Percentiles rank a stretch among this genome's conserved stretches.
Evolutionary conservation across 805 yeast species (phyloP).

Genomic region (Kurtzmaniella cleridarum): DNA sequence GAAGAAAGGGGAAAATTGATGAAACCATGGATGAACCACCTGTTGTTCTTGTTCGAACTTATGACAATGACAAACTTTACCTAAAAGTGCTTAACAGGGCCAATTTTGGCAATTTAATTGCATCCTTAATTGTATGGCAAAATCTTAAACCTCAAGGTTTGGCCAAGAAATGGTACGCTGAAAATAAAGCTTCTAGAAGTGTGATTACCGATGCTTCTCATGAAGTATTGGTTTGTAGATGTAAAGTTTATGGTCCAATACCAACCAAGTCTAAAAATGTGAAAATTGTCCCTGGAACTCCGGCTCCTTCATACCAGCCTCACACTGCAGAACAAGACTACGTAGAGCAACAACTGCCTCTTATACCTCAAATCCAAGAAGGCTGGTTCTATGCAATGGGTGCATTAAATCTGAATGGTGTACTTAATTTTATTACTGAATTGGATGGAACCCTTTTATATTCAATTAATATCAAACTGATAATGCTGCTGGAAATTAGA

Average conservation of each 20-base stretch:
- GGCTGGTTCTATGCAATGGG: slow-evolving; percentile 77
- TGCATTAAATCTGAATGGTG: slow-evolving; percentile 58
- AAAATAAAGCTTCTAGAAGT: slow-evolving; percentile 17
- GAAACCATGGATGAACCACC: slow-evolving; percentile 23
- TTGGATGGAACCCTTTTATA: slow-evolving; percentile 59
- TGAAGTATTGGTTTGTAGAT: slow-evolving; percentile 54
- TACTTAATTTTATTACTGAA: slow-evolving; percentile 54
- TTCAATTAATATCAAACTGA: slow-evolving; percentile 47
- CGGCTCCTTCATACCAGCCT: slow-evolving; percentile 28
- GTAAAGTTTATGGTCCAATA: slow-evolving; percentile 61
- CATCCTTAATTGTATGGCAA: slow-evolving; percentile 53
- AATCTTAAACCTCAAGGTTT: slow-evolving; percentile 47
- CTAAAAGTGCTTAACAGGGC: slow-evolving; percentile 29
- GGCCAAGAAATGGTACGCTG: slow-evolving; percentile 48
- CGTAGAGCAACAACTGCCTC: neutral
- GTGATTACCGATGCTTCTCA: slow-evolving; percentile 15
- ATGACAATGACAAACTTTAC: slow-evolving; percentile 33
- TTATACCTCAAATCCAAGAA: slow-evolving; percentile 25
- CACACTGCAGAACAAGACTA: slow-evolving; percentile 6
- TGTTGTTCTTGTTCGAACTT: slow-evolving; percentile 36
- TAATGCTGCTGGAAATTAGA: slow-evolving; percentile 58
- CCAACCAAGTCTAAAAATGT: slow-evolving; percentile 37
- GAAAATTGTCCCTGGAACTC: slow-evolving; percentile 31
- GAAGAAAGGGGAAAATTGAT: neutral
- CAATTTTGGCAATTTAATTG: slow-evolving; percentile 39